Base-by-base conservation (phyloP, 2,329 filamentous ascomycete genomes). In the Celoporthe dispersa region DNA sequence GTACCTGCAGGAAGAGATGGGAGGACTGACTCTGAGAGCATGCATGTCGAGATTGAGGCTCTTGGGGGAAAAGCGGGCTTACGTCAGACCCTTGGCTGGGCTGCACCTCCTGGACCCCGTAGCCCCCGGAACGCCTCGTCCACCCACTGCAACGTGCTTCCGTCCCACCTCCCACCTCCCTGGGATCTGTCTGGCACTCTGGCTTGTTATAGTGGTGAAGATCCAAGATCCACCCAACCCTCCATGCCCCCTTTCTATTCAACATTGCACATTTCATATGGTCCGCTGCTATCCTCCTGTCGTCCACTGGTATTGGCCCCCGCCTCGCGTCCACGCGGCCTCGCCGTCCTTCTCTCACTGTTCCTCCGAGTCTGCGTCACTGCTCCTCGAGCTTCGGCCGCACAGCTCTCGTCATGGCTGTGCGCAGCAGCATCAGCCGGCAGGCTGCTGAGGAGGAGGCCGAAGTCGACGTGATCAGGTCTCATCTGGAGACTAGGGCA, bases 401-500 rank as follows among this genome's bases (percentile, higher is more conserved):
- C 73, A 31, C 53, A 41, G 16, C 53, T n/a, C 59, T n/a, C 57
- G 59, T 28, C 73, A 88, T 89, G 87, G 84, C 86, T 70, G 83
- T 87, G 73, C 85, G 85, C 70, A 74, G 85, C 66, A 78, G 77
- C 72, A 81, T 79, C 67, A 79, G 78, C 72, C 82, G 84, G 68
- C 84, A 86, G 76, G 84, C 86, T 41, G 82, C 86, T 66, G 90
- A 92, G 76, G 90, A 92, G 78, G 89, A 92, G 80, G 90, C 90
- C 61, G 90, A 92, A 79, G 90, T 92, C 68, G 90, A 92, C 74
- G 90, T 92, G 39, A 83, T 92, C 63, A 91, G 90, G 75, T 91
- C 89, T 67, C 85, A 90, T 53, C 89, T 98, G 72, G 94, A 97
- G 76, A 98, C 97, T 86, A 97, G 97, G 75, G 92, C 94, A 71